A percentile compares a stretch with the other conserved stretches of the same genome.
phyloP scores from a whole-genome alignment of 2,329 filamentous ascomycete genomes.

The Scedosporium dehoogii region DNA sequence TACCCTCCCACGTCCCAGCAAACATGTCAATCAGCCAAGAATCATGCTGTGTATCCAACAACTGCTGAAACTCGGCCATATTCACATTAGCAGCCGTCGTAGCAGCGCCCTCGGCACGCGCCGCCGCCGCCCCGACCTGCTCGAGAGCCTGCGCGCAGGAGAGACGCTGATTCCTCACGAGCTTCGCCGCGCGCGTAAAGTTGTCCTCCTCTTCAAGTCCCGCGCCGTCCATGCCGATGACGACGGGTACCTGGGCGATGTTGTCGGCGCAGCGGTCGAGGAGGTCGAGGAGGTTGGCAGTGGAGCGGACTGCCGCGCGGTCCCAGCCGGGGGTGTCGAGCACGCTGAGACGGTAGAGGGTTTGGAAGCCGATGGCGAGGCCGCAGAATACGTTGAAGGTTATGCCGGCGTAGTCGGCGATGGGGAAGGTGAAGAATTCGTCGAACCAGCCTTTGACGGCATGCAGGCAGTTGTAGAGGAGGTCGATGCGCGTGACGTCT shows the following conservation, averaged over 20 bases:
- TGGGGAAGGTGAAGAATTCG: slow-evolving; percentile 22
- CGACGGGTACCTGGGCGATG: background rate
- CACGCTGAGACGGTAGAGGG: slow-evolving; percentile 28
- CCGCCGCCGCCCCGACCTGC: background rate
- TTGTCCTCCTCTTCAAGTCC: background rate
- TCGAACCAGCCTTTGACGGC: slow-evolving; percentile 26
- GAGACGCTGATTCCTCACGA: background rate
- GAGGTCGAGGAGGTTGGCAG: slow-evolving; percentile 24
- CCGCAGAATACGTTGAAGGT: slow-evolving; percentile 24
- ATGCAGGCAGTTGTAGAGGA: slow-evolving; percentile 25
- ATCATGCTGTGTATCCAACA: background rate
- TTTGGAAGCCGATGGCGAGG: slow-evolving; percentile 24
- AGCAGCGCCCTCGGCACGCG: background rate
- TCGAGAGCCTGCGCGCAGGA: background rate
- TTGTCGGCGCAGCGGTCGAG: slow-evolving; percentile 15
- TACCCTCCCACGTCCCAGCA: background rate
- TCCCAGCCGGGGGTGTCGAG: slow-evolving; percentile 32
- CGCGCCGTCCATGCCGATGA: background rate
- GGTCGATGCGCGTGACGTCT: slow-evolving; percentile 17
- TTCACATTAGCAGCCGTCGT: background rate
- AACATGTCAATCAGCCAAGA: background rate
- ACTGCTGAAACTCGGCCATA: background rate
- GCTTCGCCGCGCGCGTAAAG: background rate
- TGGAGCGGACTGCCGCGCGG: slow-evolving; percentile 23
- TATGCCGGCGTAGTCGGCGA: slow-evolving; percentile 18